A percentile compares a stretch with the other conserved stretches of the same genome.
Evolutionary conservation across 495 filamentous ascomycete genomes (phyloP).

Genomic region (Chaetomium fimeti): DNA sequence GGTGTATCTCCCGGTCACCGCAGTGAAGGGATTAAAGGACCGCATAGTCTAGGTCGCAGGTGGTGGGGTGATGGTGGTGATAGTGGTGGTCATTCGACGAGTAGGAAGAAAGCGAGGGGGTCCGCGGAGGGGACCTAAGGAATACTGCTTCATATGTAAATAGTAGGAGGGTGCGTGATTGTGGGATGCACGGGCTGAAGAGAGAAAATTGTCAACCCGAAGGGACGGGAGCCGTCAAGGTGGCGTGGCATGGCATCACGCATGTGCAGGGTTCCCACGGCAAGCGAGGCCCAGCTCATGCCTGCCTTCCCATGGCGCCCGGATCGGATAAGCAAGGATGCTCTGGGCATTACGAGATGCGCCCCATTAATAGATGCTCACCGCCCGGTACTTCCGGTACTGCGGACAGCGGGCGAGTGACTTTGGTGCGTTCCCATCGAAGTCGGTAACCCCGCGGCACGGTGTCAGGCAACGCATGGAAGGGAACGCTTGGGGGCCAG

Average conservation of each 20-base stretch:
- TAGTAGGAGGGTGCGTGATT: conserved; percentile 5
- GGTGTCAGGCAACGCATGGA: background rate
- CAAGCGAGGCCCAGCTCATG: conserved; percentile 21
- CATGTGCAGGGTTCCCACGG: conserved; percentile 5
- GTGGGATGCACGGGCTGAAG: background rate
- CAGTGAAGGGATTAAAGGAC: conserved; percentile 51
- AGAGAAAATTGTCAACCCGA: conserved; percentile 9
- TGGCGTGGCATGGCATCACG: conserved; percentile 22
- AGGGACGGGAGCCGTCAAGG: conserved; percentile 11
- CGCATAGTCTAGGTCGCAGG: conserved; percentile 39
- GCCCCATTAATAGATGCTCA: conserved; percentile 7
- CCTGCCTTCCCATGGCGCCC: background rate
- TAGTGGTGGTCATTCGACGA: conserved; percentile 2
- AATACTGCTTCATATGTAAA: conserved; percentile 10
- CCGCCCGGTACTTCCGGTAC: conserved; percentile 9
- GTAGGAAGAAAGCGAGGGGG: conserved; percentile 8
- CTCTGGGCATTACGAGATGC: conserved; percentile 9
- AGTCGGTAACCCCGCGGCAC: background rate
- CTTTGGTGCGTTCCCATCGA: background rate
- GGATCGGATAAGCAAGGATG: conserved; percentile 17
- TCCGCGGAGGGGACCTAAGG: conserved; percentile 16
- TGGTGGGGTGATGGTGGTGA: background rate
- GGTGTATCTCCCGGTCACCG: conserved; percentile 44
- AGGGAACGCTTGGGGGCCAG: too few species aligned
- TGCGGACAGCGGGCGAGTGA: background rate